phyloP scores from a whole-genome alignment of 208 protist species.

The Porcisia hertigi region DNA sequence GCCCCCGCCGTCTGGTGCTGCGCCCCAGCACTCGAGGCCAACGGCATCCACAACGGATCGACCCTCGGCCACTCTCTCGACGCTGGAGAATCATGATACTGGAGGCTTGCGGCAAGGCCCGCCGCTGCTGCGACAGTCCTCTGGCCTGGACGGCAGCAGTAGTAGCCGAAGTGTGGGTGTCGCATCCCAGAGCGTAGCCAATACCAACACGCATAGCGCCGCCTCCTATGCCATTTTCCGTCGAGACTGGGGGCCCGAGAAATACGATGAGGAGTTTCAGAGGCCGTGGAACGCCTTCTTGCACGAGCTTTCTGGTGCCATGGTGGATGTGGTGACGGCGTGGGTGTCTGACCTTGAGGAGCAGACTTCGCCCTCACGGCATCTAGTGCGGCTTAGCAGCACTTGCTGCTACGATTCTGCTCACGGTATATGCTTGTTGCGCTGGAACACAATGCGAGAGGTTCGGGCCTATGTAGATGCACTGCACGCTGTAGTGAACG shows the following conservation, averaged over 20 bases:
- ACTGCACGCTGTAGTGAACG: slow-evolving; percentile 49
- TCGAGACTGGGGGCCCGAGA: slow-evolving; percentile 47
- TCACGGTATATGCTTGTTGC: slow-evolving; percentile 45
- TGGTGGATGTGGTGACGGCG: slow-evolving; percentile 34
- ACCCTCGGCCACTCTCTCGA: background rate
- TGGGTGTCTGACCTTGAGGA: slow-evolving; percentile 46
- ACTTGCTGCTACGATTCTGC: slow-evolving; percentile 44
- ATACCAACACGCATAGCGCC: slow-evolving; percentile 16
- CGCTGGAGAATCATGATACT: background rate
- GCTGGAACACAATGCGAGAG: slow-evolving; percentile 46
- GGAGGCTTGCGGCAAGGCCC: background rate
- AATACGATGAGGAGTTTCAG: slow-evolving; percentile 46
- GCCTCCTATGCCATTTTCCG: slow-evolving; percentile 42
- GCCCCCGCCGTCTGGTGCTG: background rate
- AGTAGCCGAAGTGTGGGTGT: background rate
- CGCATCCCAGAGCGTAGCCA: background rate
- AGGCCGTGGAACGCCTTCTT: slow-evolving; percentile 47
- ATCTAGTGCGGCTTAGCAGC: slow-evolving; percentile 36
- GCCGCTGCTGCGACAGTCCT: slow-evolving; percentile 1
- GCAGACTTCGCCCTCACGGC: slow-evolving; percentile 18
- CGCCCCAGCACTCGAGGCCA: background rate
- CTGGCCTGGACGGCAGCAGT: background rate
- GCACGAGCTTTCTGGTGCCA: slow-evolving; percentile 30
- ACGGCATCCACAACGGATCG: background rate
- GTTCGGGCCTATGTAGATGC: slow-evolving; percentile 45